Evolutionary conservation across 208 protist species (phyloP), one percentile per base, ranked within the genome.

Genomic region (Trypanosoma boissoni): DNA sequence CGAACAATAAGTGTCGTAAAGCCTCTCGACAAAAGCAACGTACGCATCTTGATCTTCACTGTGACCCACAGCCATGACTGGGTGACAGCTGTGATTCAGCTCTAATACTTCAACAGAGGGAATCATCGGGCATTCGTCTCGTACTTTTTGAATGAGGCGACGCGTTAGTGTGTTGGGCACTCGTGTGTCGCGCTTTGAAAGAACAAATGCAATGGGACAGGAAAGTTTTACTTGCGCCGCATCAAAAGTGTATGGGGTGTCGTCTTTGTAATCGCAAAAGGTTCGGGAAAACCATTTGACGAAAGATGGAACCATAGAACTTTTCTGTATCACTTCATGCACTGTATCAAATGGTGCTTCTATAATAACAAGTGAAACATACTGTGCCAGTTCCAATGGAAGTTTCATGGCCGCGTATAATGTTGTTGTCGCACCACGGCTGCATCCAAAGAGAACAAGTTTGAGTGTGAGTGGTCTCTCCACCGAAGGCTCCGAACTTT

Each of bases 341-440:
- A 94, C 50, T 14, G 83, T 90, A 59, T 94, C 84, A 64, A 94
- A 94, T 3, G 87, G 81, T 0, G 83, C 87, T 65, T 94, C 83
- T 27, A 94, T 58, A 39, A 94, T 64, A 9, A 94, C 82, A 14
- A 94, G 80, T 14, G 83, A 91, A 4, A 94, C 82, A 73, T 91
- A 71, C 28, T 10, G 23, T 6, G 87, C 87, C n/a, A 90, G 68
- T 28, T 76, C 59, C 8, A 27, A 18, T 2, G 75, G 61, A 3
- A 94, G 64, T 57, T 94, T 94, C 79, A 94, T 78, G 32, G 81
- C 72, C 8, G 78, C 54, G 71, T 91, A 91, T 58, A 91, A 86
- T 44, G 77, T 86, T 14, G 87, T 88, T 6, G 83, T 82, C 12
- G 83, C 87, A 31, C 87, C 87, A 23, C 87, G 78, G 50, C 87